Evolutionary conservation across 2,329 filamentous ascomycete species (phyloP).

Genomic region (Pezicula carpinea): DNA sequence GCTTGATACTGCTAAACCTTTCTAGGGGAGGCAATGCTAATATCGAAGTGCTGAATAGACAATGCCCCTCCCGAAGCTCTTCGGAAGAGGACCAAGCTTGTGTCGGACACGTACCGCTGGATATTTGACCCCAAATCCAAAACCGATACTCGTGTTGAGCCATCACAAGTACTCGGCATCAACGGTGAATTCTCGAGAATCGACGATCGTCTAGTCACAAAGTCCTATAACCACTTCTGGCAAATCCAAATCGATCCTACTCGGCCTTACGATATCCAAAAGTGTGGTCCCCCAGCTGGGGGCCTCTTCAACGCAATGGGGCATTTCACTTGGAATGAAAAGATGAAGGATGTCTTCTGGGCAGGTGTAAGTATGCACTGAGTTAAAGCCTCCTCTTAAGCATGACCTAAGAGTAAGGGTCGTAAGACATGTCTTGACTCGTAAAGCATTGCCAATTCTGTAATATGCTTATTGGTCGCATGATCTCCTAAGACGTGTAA

Average conservation of each 20-base stretch:
- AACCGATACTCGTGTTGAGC: slow-evolving; percentile 14
- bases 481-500: no score
- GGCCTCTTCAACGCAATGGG: slow-evolving; percentile 19
- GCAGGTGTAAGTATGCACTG: slow-evolving; percentile 8
- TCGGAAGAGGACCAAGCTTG: slow-evolving; percentile 21
- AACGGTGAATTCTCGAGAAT: slow-evolving; percentile 20
- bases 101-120: slow-evolving; percentile 25
- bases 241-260: slow-evolving; percentile 17
- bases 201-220: slow-evolving; percentile 17
- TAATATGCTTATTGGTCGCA: no score
- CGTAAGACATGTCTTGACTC: no score
- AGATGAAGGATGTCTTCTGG: slow-evolving; percentile 20
- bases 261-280: slow-evolving; percentile 17
- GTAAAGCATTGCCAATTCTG: no score
- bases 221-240: slow-evolving; percentile 20
- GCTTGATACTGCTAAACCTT: no score
- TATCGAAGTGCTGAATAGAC: no score
- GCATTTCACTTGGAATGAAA: slow-evolving; percentile 16
- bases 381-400: no score
- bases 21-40: no score
- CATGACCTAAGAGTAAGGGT: no score
- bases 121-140: slow-evolving; percentile 24
- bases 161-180: slow-evolving; percentile 10
- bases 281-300: slow-evolving; percentile 20
- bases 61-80: slow-evolving; percentile 14